A percentile compares a stretch with the other conserved stretches of the same genome.
These are phyloP conservation scores for Fomitopsis pinicola DNA, from an alignment of 1,284 basidiomycete genomes.

Conservation along the genomic window DNA sequence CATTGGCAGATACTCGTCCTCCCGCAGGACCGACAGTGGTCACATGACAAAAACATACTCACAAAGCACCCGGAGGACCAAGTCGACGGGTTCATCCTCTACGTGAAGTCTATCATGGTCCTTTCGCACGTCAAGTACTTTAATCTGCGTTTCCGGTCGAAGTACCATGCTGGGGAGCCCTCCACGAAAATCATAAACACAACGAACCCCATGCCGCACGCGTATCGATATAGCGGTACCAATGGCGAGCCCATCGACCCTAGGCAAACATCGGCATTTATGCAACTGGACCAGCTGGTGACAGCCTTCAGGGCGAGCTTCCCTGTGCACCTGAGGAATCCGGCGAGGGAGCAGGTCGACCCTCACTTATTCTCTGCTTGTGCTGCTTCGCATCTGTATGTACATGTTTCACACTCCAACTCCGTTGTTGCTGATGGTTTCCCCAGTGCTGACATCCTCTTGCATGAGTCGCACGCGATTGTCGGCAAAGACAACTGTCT, in stretches of 20 bases:
- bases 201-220: slow-evolving; percentile 12
- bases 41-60: slow-evolving; percentile 55
- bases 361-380: slow-evolving; percentile 63
- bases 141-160: slow-evolving; percentile 61
- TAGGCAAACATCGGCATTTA: slow-evolving; percentile 56
- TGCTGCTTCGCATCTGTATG: slow-evolving; percentile 61
- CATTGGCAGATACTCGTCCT: slow-evolving; percentile 42
- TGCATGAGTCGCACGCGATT: slow-evolving; percentile 72
- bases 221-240: not conserved
- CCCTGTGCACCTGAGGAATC: slow-evolving; percentile 51
- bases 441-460: slow-evolving; percentile 53
- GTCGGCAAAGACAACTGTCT: slow-evolving; percentile 52
- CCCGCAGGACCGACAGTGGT: slow-evolving; percentile 63
- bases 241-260: slow-evolving; percentile 39
- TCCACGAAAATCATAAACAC: slow-evolving; percentile 23
- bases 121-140: slow-evolving; percentile 70
- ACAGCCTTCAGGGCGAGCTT: slow-evolving; percentile 55
- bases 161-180: slow-evolving; percentile 51
- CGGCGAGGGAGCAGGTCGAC: slow-evolving; percentile 52
- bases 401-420: not conserved
- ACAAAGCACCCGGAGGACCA: slow-evolving; percentile 56
- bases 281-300: slow-evolving; percentile 58
- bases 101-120: slow-evolving; percentile 64
- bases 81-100: slow-evolving; percentile 71
- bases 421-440: not conserved